phyloP scores from a whole-genome alignment of 768 basidiomycete genomes.

The Boletellus ananiceps region DNA sequence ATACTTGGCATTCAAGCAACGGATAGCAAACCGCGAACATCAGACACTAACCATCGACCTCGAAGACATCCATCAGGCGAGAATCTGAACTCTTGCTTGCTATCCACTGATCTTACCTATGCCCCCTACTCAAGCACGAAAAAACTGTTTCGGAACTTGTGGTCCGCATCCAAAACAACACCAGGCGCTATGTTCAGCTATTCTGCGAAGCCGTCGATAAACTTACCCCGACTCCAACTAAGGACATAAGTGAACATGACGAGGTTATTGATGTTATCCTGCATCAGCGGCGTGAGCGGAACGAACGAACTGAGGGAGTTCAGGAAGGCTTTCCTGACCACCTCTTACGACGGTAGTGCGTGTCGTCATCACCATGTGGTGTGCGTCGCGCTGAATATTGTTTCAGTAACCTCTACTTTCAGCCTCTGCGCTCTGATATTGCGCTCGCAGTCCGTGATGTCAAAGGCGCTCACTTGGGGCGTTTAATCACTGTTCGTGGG shows the following conservation, averaged over 20 bases:
- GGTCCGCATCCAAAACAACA: conserved; percentile 72
- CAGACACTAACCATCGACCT: conserved; percentile 85
- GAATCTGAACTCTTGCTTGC: conserved; percentile 16
- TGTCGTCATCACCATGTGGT: conserved; percentile 15
- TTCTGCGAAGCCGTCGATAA: conserved; percentile 90
- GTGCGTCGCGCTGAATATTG: conserved; percentile 11
- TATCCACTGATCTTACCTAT: conserved; percentile 9
- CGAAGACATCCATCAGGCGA: conserved; percentile 77
- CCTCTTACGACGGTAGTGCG: conserved; percentile 92
- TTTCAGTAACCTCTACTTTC: conserved; percentile 88
- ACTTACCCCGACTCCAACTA: conserved; percentile 82
- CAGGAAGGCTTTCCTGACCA: conserved; percentile 85
- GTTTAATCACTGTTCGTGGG: conserved; percentile 91
- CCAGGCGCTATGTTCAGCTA: conserved; percentile 83
- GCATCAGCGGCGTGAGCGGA: conserved; percentile 87
- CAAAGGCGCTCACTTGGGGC: conserved; percentile 80
- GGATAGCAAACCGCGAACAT: conserved; percentile 89
- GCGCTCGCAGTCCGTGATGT: conserved; percentile 91
- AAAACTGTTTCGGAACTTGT: conserved; percentile 71
- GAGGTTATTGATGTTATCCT: conserved; percentile 97
- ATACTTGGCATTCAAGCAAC: conserved; percentile 55
- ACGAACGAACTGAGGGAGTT: conserved; percentile 70
- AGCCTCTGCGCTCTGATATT: conserved; percentile 70
- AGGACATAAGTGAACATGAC: conserved; percentile 84
- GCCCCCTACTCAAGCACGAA: conserved; percentile 48